Percentiles rank a stretch among this genome's conserved stretches.
Evolutionary conservation across 2,329 filamentous ascomycete species (phyloP).

Genomic region (Alternaria sp.): DNA sequence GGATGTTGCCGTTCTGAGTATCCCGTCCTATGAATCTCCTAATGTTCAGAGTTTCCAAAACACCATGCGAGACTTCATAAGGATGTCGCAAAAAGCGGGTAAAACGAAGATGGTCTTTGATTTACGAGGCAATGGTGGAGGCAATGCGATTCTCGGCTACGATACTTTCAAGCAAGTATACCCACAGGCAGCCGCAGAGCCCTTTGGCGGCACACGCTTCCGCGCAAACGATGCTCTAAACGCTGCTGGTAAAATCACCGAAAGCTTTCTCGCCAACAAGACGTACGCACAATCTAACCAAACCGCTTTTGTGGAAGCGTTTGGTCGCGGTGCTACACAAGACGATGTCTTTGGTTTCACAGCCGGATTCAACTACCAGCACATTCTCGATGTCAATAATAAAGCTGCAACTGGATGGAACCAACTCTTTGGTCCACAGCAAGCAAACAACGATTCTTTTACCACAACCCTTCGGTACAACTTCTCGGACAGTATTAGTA

Average conservation of each 20-base stretch:
- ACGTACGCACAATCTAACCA: conserved; percentile 41
- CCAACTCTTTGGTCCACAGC: conserved; percentile 48
- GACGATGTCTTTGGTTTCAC: conserved; percentile 37
- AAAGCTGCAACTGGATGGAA: conserved; percentile 44
- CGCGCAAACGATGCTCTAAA: conserved; percentile 55
- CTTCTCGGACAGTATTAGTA: conserved; percentile 42
- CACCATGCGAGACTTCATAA: conserved; percentile 57
- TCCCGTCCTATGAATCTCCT: conserved; percentile 51
- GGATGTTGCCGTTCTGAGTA: conserved; percentile 58
- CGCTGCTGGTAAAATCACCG: conserved; percentile 42
- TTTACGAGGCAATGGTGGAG: conserved; percentile 68
- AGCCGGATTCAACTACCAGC: conserved; percentile 44
- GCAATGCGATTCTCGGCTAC: conserved; percentile 54
- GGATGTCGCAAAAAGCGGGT: conserved; percentile 54
- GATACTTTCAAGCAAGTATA: conserved; percentile 64
- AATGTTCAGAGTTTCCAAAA: conserved; percentile 49
- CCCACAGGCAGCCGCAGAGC: conserved; percentile 51
- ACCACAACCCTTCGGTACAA: conserved; percentile 50
- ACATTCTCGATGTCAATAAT: conserved; percentile 42
- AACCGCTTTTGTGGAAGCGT: conserved; percentile 38
- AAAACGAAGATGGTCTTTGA: conserved; percentile 73
- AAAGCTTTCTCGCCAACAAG: conserved; percentile 40
- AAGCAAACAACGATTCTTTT: conserved; percentile 44
- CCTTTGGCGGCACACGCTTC: conserved; percentile 58
- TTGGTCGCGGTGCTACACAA: conserved; percentile 29